Evolutionary conservation across 805 yeast species (phyloP).

Genomic region (Ogataea ramenticola): DNA sequence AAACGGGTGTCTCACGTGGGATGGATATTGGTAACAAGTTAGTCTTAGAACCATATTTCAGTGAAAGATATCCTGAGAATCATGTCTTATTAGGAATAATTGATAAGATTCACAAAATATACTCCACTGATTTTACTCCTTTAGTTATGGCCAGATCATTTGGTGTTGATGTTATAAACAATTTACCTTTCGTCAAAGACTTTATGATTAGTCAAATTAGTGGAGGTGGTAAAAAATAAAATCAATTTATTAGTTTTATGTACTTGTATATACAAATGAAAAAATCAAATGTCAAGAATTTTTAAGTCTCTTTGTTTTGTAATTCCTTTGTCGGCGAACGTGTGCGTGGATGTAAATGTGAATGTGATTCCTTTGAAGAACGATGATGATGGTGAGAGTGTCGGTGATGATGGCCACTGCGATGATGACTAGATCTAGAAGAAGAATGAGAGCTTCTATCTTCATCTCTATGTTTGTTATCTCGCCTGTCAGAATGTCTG

Average conservation of each 20-base stretch:
- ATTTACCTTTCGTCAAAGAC: slow-evolving; percentile 58
- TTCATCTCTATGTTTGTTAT: too few relatives aligned
- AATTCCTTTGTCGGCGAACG: too few relatives aligned
- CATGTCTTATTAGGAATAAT: slow-evolving; percentile 80
- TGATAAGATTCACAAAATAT: slow-evolving; percentile 86
- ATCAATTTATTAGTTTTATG: too few relatives aligned
- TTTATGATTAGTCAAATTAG: slow-evolving; percentile 49
- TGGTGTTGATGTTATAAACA: slow-evolving; percentile 69
- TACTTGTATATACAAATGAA: neutral
- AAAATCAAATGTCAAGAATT: too few relatives aligned
- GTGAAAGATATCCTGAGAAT: slow-evolving; percentile 73
- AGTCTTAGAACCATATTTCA: slow-evolving; percentile 81
- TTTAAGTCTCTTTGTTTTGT: too few relatives aligned
- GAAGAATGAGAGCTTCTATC: neutral
- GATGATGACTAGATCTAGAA: neutral
- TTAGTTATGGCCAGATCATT: slow-evolving; percentile 66
- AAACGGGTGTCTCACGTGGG: slow-evolving; percentile 66
- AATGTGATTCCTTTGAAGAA: too few relatives aligned
- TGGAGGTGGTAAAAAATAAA: slow-evolving; percentile 12
- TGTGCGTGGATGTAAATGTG: too few relatives aligned
- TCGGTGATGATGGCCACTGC: neutral
- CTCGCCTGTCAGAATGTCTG: too few relatives aligned
- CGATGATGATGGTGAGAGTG: neutral
- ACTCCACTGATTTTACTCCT: slow-evolving; percentile 66
- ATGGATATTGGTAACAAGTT: slow-evolving; percentile 79